A percentile compares a stretch with the other conserved stretches of the same genome.
Evolutionary conservation across 1,284 basidiomycete species (phyloP).

Genomic region (Puccinia hordei): DNA sequence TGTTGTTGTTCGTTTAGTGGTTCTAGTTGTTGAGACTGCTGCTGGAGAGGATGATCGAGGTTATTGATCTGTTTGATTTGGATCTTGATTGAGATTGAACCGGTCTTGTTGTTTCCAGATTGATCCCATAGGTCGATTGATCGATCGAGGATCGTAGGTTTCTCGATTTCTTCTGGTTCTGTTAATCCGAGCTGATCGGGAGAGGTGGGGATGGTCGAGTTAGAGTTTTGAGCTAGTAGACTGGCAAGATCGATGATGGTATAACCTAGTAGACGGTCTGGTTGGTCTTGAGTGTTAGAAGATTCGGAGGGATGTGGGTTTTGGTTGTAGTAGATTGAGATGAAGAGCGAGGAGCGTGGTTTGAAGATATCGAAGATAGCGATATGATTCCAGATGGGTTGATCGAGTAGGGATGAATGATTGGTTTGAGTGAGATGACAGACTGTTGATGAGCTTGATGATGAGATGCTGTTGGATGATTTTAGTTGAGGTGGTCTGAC

Average conservation of each 20-base stretch:
- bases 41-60: slow-evolving; percentile 44
- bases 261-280: slow-evolving; percentile 60
- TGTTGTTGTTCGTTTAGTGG: slow-evolving; percentile 52
- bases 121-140: slow-evolving; percentile 53
- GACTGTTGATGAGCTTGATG: slow-evolving; percentile 28
- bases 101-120: background rate
- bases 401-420: slow-evolving; percentile 52
- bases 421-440: slow-evolving; percentile 53
- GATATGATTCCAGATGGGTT: slow-evolving; percentile 60
- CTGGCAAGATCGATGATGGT: slow-evolving; percentile 57
- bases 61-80: slow-evolving; percentile 30
- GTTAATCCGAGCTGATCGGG: background rate
- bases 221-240: background rate
- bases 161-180: too few species aligned
- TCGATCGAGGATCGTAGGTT: slow-evolving; percentile 52
- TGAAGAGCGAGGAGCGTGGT: slow-evolving; percentile 58
- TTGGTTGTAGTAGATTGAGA: slow-evolving; percentile 60
- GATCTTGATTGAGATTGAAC: slow-evolving; percentile 25
- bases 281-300: slow-evolving; percentile 52
- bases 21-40: too few species aligned
- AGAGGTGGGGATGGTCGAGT: background rate
- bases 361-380: slow-evolving; percentile 61
- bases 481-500: slow-evolving; percentile 59
- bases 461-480: slow-evolving; percentile 55
- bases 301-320: slow-evolving; percentile 36